Conservation (phyloP, 768 basidiomycete species). For the Pleurotus platypus region DNA sequence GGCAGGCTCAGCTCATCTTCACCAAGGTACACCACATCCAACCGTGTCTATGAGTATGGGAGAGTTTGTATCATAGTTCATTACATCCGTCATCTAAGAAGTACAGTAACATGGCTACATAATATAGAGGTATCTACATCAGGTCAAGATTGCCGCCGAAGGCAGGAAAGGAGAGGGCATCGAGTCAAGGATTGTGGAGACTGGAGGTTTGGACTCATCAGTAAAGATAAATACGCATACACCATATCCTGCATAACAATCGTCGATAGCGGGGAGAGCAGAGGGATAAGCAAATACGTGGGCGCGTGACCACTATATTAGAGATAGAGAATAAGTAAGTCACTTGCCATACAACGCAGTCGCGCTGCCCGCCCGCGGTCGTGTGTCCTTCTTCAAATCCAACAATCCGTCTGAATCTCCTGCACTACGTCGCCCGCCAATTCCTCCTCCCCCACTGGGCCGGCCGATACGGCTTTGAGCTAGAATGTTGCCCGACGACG, state of each 20-base stretch:
- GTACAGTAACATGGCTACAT: background rate
- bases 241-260: background rate
- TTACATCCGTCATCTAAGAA: background rate
- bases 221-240: conserved; percentile 4
- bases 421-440: conserved; percentile 22
- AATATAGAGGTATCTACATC: conserved; percentile 2
- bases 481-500: conserved; percentile 26
- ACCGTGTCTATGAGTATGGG: background rate
- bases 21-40: background rate
- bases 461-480: conserved; percentile 50
- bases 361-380: conserved; percentile 12
- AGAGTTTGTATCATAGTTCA: background rate
- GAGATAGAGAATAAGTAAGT: background rate
- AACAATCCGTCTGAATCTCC: conserved; percentile 9
- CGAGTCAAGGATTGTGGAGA: conserved; percentile 6
- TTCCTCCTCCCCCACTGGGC: conserved; percentile 32
- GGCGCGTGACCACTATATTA: background rate
- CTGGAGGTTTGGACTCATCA: conserved; percentile 9
- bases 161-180: background rate
- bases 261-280: background rate
- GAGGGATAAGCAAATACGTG: conserved; percentile 3
- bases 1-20: too few relatives aligned
- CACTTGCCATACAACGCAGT: conserved; percentile 6
- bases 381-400: conserved; percentile 7
- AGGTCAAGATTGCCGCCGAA: background rate